These are phyloP conservation scores for Spatholobus suberectus DNA, from an alignment of 306 rosid genomes.

Conservation along the genomic window DNA sequence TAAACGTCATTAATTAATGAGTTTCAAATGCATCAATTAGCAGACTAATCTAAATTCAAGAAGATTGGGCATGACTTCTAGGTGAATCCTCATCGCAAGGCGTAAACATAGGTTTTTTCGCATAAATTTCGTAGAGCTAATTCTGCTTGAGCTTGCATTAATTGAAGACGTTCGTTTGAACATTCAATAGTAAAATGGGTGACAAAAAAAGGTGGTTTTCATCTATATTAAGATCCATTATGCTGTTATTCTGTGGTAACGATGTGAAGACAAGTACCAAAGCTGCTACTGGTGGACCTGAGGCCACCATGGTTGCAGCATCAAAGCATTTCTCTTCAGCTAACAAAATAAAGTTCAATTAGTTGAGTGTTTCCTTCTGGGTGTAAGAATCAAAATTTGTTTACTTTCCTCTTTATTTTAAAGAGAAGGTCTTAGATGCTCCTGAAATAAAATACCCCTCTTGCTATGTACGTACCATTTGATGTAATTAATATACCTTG, in stretches of 20 bases:
- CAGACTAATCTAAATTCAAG: not conserved
- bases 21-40: slow-evolving; percentile 19
- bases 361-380: not conserved
- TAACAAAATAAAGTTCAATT: not conserved
- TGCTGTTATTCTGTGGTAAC: not conserved
- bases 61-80: not conserved
- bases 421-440: not conserved
- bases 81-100: too few species aligned
- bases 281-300: slow-evolving; percentile 21
- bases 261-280: slow-evolving; percentile 23
- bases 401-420: not conserved
- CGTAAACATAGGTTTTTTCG: too few species aligned
- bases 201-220: slow-evolving; percentile 9
- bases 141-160: not conserved
- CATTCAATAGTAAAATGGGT: not conserved
- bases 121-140: too few species aligned
- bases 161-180: too few species aligned
- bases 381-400: not conserved
- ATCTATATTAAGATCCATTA: not conserved
- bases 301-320: slow-evolving; percentile 35
- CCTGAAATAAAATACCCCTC: not conserved
- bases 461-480: not conserved
- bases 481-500: not conserved
- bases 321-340: slow-evolving; percentile 14
- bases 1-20: not conserved